Conservation (phyloP, 306 rosid genomes). For the Rosa lucieae region DNA sequence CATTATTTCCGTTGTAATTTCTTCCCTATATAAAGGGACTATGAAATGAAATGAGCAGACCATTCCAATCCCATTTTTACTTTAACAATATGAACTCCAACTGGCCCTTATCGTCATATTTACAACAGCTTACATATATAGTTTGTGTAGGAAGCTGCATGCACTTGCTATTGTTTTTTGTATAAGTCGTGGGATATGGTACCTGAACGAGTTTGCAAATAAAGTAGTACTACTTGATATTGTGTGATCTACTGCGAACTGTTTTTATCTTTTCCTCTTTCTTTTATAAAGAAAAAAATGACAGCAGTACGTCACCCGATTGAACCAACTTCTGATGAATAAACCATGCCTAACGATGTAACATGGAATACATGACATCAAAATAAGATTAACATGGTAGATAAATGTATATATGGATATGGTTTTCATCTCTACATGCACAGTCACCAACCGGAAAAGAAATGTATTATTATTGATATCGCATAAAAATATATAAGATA, state of each 20-base stretch:
- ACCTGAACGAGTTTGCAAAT: slow-evolving; percentile 6
- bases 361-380: background rate
- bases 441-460: background rate
- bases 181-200: background rate
- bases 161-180: background rate
- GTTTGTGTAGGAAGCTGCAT: slow-evolving; percentile 12
- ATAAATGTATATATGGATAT: background rate
- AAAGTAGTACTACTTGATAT: background rate
- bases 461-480: too few species aligned
- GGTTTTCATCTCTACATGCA: background rate
- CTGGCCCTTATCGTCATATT: background rate
- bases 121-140: background rate
- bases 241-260: background rate
- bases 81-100: background rate
- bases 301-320: background rate
- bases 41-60: too few species aligned
- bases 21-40: too few species aligned
- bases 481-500: background rate
- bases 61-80: too few species aligned
- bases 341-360: background rate
- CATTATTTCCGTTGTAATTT: too few species aligned
- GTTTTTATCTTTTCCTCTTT: background rate
- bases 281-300: too few species aligned
- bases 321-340: background rate
- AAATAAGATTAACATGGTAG: background rate